These are phyloP conservation scores for Trichophyton equinum DNA, from an alignment of 2,329 filamentous ascomycete species.

Conservation along the genomic window DNA sequence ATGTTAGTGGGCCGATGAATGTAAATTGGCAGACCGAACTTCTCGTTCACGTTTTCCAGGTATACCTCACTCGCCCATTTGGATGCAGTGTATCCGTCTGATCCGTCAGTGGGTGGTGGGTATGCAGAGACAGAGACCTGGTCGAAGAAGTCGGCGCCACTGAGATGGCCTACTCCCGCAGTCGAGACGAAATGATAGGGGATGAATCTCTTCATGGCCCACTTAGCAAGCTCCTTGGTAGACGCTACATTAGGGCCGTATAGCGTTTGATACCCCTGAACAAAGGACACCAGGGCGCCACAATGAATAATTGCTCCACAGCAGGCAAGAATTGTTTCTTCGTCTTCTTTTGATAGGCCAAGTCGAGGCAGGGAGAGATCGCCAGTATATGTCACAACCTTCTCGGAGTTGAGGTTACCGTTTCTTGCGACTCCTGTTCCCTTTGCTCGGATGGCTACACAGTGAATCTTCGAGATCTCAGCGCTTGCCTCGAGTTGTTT, in stretches of 20 bases:
- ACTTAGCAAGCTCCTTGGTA: slow-evolving; percentile 15
- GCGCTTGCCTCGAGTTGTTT: slow-evolving; percentile 22
- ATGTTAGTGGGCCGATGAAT: slow-evolving; percentile 8
- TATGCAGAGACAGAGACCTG: slow-evolving; percentile 12
- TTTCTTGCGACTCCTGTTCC: neutral
- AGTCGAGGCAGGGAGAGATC: slow-evolving; percentile 26
- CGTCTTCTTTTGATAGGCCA: slow-evolving; percentile 26
- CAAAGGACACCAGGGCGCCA: slow-evolving; percentile 30
- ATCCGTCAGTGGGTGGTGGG: slow-evolving; percentile 16
- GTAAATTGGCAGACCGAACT: slow-evolving; percentile 2
- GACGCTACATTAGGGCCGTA: slow-evolving; percentile 18
- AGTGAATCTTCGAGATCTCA: slow-evolving; percentile 30
- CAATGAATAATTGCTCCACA: slow-evolving; percentile 43
- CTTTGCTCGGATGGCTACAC: slow-evolving; percentile 26
- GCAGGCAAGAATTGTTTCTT: slow-evolving; percentile 18
- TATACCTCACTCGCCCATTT: slow-evolving; percentile 32
- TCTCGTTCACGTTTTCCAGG: slow-evolving; percentile 14
- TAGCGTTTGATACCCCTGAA: slow-evolving; percentile 21
- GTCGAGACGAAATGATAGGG: slow-evolving; percentile 26
- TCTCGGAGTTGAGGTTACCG: slow-evolving; percentile 11
- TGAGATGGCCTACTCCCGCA: slow-evolving; percentile 20
- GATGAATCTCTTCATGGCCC: slow-evolving; percentile 14
- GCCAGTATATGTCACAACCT: slow-evolving; percentile 27
- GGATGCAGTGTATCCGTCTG: slow-evolving; percentile 25
- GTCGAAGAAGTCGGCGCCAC: slow-evolving; percentile 12